These are phyloP conservation scores for Nepenthes mirabilis DNA, from an alignment of 148 eudicot species.

Conservation along the genomic window DNA sequence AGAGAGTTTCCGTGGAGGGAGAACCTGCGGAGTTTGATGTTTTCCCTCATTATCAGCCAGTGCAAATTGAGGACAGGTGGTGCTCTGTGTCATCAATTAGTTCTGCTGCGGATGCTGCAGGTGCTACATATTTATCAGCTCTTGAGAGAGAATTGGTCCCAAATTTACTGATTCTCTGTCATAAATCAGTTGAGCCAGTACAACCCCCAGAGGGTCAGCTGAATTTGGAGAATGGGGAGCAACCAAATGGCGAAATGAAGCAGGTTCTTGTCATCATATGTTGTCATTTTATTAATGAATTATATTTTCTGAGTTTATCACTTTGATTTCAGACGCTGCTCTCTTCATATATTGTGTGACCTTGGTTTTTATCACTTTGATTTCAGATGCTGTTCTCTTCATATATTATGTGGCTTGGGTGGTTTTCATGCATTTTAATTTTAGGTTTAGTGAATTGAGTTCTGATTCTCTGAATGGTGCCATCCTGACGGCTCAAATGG, in stretches of 20 bases:
- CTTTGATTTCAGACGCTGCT: too few relatives aligned
- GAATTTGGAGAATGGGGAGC: conserved; percentile 41
- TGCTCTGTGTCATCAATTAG: conserved; percentile 84
- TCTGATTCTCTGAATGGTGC: too few relatives aligned
- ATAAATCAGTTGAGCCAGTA: conserved; percentile 30
- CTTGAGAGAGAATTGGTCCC: conserved; percentile 87
- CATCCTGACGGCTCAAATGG: too few relatives aligned
- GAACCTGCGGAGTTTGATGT: conserved; percentile 74
- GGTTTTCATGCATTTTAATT: too few relatives aligned
- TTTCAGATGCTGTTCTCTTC: too few relatives aligned
- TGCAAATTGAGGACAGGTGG: conserved; percentile 83
- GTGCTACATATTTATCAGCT: conserved; percentile 73
- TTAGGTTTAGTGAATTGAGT: too few relatives aligned
- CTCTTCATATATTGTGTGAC: too few relatives aligned
- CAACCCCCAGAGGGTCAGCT: conserved; percentile 24
- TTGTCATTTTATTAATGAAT: neutral
- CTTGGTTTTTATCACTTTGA: neutral
- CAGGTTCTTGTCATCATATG: conserved; percentile 36
- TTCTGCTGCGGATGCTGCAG: conserved; percentile 97
- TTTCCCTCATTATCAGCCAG: conserved; percentile 73
- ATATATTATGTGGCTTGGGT: too few relatives aligned
- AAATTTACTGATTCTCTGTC: conserved; percentile 82
- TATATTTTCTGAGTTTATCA: neutral
- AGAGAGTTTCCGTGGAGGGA: conserved; percentile 77
- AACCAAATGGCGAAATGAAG: conserved; percentile 39